A percentile compares a stretch with the other conserved stretches of the same genome.
Evolutionary conservation across 768 basidiomycete species (phyloP).

Genomic region (Kondoa malvinella): DNA sequence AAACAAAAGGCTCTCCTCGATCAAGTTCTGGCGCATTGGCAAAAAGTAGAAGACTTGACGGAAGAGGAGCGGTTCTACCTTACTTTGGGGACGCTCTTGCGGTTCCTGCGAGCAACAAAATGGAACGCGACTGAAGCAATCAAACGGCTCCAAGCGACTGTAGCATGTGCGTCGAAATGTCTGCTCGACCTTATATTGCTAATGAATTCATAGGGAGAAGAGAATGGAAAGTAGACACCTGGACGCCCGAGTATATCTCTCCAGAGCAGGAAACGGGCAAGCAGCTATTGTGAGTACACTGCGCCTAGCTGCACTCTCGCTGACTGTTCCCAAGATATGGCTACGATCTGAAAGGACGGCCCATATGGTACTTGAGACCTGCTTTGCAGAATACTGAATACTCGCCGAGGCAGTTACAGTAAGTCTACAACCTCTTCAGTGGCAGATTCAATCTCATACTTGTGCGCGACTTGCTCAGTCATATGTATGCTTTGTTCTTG

Average conservation of each 20-base stretch:
- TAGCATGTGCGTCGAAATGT: conserved; percentile 38
- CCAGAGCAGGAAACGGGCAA: conserved; percentile 71
- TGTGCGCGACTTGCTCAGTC: too few species aligned
- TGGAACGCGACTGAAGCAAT: conserved; percentile 48
- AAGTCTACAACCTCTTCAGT: too few species aligned
- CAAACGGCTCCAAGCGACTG: conserved; percentile 48
- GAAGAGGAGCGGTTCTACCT: conserved; percentile 5
- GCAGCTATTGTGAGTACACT: conserved; percentile 52
- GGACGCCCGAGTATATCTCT: conserved; percentile 48
- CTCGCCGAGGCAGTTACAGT: background rate
- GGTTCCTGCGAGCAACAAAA: conserved; percentile 59
- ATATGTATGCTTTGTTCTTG: background rate
- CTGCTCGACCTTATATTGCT: background rate
- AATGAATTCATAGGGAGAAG: conserved; percentile 45
- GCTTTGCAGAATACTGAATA: background rate
- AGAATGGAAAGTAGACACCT: conserved; percentile 31
- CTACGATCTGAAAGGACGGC: background rate
- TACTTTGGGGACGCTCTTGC: conserved; percentile 54
- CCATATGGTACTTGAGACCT: background rate
- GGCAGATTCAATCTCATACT: too few species aligned
- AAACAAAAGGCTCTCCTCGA: too few species aligned
- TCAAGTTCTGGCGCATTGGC: background rate
- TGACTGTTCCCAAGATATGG: background rate
- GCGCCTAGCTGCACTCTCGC: conserved; percentile 32
- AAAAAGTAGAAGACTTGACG: background rate